Percentiles rank a stretch among this genome's conserved stretches.
These are phyloP conservation scores for Zelopaecilomyces penicillatus DNA, from an alignment of 2,329 filamentous ascomycete genomes.

Conservation along the genomic window DNA sequence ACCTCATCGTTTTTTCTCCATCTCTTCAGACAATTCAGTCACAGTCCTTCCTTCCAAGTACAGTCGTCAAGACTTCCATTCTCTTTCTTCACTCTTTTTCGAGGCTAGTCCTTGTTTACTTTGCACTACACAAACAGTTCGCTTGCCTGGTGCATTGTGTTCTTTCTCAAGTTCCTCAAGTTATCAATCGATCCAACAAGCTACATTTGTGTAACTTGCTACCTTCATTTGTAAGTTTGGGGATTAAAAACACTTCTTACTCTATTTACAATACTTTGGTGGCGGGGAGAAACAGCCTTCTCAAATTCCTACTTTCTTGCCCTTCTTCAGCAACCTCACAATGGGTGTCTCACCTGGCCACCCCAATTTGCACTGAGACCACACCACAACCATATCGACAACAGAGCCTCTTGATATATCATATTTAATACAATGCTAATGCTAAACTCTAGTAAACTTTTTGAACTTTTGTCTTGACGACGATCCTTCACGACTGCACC, in stretches of 20 bases:
- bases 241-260: not conserved
- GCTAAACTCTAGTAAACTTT: not conserved
- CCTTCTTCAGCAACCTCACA: not conserved
- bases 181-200: constrained; percentile 7
- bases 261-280: too few species aligned
- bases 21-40: constrained; percentile 7
- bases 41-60: constrained; percentile 14
- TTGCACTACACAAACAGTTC: constrained; percentile 2
- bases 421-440: constrained; percentile 1
- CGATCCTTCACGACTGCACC: constrained; percentile 15
- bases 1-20: constrained; percentile 1
- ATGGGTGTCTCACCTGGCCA: not conserved
- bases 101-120: constrained; percentile 29
- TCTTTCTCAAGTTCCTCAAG: constrained; percentile 16
- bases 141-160: constrained; percentile 5
- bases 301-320: not conserved
- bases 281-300: not conserved
- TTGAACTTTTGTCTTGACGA: constrained; percentile 14
- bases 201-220: constrained; percentile 5
- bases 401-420: not conserved
- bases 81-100: constrained; percentile 15
- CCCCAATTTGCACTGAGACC: not conserved
- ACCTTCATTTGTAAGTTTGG: constrained; percentile 5
- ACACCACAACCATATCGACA: not conserved
- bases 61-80: constrained; percentile 25